Percentiles rank a stretch among this genome's conserved stretches.
Evolutionary conservation across 1,139 yeast species (phyloP).

Genomic region (Yamadazyma atlantica): DNA sequence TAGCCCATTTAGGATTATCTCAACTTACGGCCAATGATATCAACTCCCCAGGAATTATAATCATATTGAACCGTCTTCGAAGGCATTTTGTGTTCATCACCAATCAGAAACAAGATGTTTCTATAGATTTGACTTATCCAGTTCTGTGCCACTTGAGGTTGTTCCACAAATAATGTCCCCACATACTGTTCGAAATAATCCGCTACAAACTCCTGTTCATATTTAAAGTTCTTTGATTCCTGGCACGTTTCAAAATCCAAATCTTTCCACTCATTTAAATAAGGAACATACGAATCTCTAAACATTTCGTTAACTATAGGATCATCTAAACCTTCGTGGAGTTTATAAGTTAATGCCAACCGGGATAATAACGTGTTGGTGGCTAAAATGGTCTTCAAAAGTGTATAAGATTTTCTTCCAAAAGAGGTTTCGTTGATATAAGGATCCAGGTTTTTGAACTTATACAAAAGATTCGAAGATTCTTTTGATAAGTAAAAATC

Average conservation of each 20-base stretch:
- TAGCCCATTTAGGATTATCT: slow-evolving; percentile 3
- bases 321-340: slow-evolving; percentile 38
- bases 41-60: slow-evolving; percentile 28
- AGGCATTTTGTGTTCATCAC: slow-evolving; percentile 17
- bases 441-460: slow-evolving; percentile 24
- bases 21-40: slow-evolving; percentile 24
- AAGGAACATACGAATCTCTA: slow-evolving; percentile 24
- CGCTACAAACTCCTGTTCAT: slow-evolving; percentile 46
- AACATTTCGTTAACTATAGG: slow-evolving; percentile 20
- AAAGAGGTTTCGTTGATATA: slow-evolving; percentile 13
- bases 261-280: slow-evolving; percentile 19
- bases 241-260: slow-evolving; percentile 16
- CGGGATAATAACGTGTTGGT: slow-evolving; percentile 43
- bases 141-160: slow-evolving; percentile 35
- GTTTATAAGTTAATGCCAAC: slow-evolving; percentile 36
- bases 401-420: slow-evolving; percentile 24
- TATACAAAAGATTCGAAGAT: slow-evolving; percentile 36
- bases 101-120: slow-evolving; percentile 29
- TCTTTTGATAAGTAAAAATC: slow-evolving; percentile 43
- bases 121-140: slow-evolving; percentile 37
- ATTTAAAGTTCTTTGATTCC: slow-evolving; percentile 22
- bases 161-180: slow-evolving; percentile 44
- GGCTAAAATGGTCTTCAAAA: slow-evolving; percentile 36
- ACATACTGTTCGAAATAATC: slow-evolving; percentile 47
- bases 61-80: slow-evolving; percentile 18